These are phyloP conservation scores for Obelidium mucronatum DNA, from an alignment of 192 early-diverging fungal genomes.

Conservation along the genomic window DNA sequence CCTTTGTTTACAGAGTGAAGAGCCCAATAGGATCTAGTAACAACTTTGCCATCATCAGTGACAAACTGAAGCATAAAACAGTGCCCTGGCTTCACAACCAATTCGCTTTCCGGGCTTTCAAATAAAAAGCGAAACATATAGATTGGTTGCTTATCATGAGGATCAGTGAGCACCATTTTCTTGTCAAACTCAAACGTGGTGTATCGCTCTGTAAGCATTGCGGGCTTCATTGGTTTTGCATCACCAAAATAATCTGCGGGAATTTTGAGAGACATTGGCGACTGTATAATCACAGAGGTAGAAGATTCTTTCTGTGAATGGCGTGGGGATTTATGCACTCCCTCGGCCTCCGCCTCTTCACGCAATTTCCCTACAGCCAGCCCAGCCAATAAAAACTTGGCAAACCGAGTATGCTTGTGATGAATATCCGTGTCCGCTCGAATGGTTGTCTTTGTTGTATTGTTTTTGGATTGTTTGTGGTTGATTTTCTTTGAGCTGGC, in stretches of 20 bases:
- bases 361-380: conserved; percentile 43
- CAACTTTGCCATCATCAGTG: conserved; percentile 25
- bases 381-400: conserved; percentile 30
- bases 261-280: background rate
- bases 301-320: too few relatives aligned
- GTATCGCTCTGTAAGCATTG: conserved; percentile 10
- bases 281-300: too few relatives aligned
- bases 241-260: too few relatives aligned
- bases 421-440: too few relatives aligned
- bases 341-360: conserved; percentile 11
- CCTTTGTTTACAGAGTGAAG: conserved; percentile 19
- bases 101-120: too few relatives aligned
- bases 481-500: too few relatives aligned
- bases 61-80: conserved; percentile 39
- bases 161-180: background rate
- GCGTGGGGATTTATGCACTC: too few relatives aligned
- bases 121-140: conserved; percentile 35
- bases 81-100: conserved; percentile 39
- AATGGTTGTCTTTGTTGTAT: too few relatives aligned
- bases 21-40: conserved; percentile 42
- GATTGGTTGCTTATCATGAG: background rate
- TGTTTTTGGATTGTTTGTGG: too few relatives aligned
- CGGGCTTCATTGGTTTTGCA: background rate
- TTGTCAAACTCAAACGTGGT: conserved; percentile 13
- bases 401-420: too few relatives aligned